These are phyloP conservation scores for Penicillium alfredii DNA, from an alignment of 495 filamentous ascomycete species.

Conservation along the genomic window DNA sequence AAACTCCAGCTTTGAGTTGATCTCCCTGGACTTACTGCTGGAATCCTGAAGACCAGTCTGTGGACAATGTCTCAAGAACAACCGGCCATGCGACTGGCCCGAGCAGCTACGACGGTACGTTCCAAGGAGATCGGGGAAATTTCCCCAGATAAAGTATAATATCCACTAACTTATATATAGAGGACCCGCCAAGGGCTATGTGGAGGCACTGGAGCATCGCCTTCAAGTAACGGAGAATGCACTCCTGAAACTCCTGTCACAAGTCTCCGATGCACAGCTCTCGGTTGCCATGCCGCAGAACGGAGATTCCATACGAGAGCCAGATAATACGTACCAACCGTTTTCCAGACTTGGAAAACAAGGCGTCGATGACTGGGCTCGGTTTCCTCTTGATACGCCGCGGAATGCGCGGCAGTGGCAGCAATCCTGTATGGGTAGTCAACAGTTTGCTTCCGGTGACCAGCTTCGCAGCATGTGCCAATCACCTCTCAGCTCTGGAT, in stretches of 20 bases:
- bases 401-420: slow-evolving; percentile 34
- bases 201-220: slow-evolving; percentile 35
- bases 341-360: slow-evolving; percentile 24
- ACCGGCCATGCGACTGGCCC: slow-evolving; percentile 35
- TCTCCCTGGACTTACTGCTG: neutral
- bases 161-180: slow-evolving; percentile 13
- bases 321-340: slow-evolving; percentile 11
- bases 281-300: slow-evolving; percentile 9
- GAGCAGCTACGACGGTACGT: slow-evolving; percentile 35
- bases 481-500: too few relatives aligned
- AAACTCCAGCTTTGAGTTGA: neutral
- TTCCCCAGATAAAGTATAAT: too few relatives aligned
- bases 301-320: neutral
- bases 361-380: slow-evolving; percentile 32
- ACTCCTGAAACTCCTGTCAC: slow-evolving; percentile 27
- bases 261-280: slow-evolving; percentile 28
- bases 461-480: too few relatives aligned
- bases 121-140: too few relatives aligned
- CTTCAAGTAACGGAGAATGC: slow-evolving; percentile 34
- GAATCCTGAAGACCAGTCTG: slow-evolving; percentile 28
- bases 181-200: slow-evolving; percentile 37
- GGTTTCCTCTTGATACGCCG: slow-evolving; percentile 30
- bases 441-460: too few relatives aligned
- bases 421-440: slow-evolving; percentile 23
- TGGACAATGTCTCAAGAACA: slow-evolving; percentile 31